These are phyloP conservation scores for Rutstroemia sp. DNA, from an alignment of 2,329 filamentous ascomycete species.

Conservation along the genomic window DNA sequence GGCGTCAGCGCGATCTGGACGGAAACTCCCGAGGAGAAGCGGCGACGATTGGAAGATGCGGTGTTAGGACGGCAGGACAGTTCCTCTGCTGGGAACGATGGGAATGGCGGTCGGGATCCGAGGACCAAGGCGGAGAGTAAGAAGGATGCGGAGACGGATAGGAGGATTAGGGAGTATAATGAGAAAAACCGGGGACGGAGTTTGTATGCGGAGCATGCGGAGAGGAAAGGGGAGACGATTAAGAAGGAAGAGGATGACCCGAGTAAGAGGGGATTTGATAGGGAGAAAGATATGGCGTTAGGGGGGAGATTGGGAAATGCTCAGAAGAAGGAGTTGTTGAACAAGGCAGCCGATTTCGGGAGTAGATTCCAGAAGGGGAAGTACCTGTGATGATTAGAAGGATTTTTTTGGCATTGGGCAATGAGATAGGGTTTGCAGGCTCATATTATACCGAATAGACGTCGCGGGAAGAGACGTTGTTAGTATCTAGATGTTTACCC, in stretches of 20 bases:
- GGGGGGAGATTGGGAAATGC: constrained; percentile 63
- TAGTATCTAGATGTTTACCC: no score
- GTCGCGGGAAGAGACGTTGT: no score
- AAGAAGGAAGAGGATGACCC: constrained; percentile 72
- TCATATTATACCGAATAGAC: no score
- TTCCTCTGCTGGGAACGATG: constrained; percentile 6
- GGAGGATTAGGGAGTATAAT: constrained; percentile 50
- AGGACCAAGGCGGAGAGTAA: constrained; percentile 19
- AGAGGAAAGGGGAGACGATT: constrained; percentile 31
- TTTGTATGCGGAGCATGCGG: constrained; percentile 44
- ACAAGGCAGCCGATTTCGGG: constrained; percentile 72
- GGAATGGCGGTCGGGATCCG: constrained; percentile 3
- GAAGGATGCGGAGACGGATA: constrained; percentile 37
- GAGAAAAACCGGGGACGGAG: constrained; percentile 48
- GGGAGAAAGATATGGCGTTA: constrained; percentile 86
- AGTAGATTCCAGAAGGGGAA: constrained; percentile 34
- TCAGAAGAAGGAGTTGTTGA: constrained; percentile 72
- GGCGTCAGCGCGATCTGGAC: constrained; percentile 60
- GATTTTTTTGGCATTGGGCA: no score
- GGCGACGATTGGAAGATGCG: constrained; percentile 70
- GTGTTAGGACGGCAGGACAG: constrained; percentile 60
- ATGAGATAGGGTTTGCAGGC: no score
- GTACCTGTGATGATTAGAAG: constrained; percentile 37
- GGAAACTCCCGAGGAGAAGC: constrained; percentile 84
- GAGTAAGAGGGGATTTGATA: constrained; percentile 79